These are phyloP conservation scores for Salix arbutifolia DNA, from an alignment of 345 rosid species.

Conservation along the genomic window DNA sequence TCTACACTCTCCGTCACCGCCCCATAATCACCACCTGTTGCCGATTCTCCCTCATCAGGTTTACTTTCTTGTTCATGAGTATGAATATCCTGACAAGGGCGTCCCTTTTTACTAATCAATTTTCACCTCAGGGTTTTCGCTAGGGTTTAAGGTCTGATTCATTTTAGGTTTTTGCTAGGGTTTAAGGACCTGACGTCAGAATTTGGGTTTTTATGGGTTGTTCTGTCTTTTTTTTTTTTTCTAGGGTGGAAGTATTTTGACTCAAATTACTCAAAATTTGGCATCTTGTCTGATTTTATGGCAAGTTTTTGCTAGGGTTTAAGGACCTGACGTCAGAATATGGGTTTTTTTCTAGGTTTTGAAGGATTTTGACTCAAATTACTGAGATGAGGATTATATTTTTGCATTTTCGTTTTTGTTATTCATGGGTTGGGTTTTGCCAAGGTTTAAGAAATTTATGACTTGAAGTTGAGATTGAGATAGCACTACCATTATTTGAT, in stretches of 20 bases:
- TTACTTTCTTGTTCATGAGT: constrained; percentile 27
- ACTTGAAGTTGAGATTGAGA: not conserved
- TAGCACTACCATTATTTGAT: not conserved
- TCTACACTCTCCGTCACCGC: constrained; percentile 15
- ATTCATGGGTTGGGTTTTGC: constrained; percentile 13
- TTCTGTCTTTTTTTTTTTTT: not conserved
- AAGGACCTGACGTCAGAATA: not conserved
- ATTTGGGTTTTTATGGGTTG: not conserved
- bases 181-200: not conserved
- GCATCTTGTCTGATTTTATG: not conserved
- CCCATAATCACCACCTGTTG: constrained; percentile 28
- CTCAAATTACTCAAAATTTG: not conserved
- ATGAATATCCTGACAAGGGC: constrained; percentile 34
- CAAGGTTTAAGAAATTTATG: not conserved
- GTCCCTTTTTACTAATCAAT: not conserved
- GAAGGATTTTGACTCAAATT: not conserved
- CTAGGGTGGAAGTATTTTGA: not conserved
- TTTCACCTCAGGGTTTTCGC: constrained; percentile 15
- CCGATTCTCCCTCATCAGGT: constrained; percentile 33
- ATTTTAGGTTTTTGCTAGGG: not conserved
- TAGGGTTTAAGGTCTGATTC: constrained; percentile 41
- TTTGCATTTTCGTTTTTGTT: too few species aligned
- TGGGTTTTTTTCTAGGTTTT: not conserved
- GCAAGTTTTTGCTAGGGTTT: constrained; percentile 27
- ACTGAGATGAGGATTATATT: not conserved